Percentiles rank a stretch among this genome's conserved stretches.
Evolutionary conservation across 305 asterid genomes (phyloP).

Genomic region (Fraxinus sp.): DNA sequence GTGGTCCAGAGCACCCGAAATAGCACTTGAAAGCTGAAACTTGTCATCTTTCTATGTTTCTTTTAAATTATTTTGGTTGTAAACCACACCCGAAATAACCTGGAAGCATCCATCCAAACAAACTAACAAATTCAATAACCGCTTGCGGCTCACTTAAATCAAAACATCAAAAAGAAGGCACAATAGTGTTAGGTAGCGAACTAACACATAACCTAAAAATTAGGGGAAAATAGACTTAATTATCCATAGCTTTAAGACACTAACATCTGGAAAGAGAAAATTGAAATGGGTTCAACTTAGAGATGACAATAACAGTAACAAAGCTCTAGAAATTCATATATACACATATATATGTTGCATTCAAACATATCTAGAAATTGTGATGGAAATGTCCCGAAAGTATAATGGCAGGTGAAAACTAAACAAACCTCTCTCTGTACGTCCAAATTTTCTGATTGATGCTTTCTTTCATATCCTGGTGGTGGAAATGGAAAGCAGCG

Average conservation of each 20-base stretch:
- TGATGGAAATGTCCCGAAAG: not conserved
- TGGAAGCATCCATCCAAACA: not conserved
- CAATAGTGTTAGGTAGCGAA: not conserved
- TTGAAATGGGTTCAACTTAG: not conserved
- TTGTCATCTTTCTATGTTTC: not conserved
- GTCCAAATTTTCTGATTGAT: slow-evolving; percentile 26
- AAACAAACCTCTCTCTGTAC: slow-evolving; percentile 35
- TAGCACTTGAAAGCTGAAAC: not conserved
- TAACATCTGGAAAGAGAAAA: not conserved
- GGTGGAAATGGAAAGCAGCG: slow-evolving; percentile 53
- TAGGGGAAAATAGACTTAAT: not conserved
- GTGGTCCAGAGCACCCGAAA: not conserved
- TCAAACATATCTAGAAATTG: not conserved
- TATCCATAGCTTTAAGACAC: not conserved
- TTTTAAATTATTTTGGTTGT: not conserved
- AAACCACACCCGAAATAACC: not conserved
- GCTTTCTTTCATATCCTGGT: slow-evolving; percentile 42
- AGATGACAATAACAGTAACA: not conserved
- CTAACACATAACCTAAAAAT: not conserved
- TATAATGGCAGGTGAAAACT: not conserved
- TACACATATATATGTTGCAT: not conserved
- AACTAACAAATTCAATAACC: not conserved
- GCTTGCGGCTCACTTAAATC: not conserved
- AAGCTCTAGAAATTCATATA: not conserved
- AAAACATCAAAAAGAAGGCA: not conserved